Percentiles rank a stretch among this genome's conserved stretches.
These are phyloP conservation scores for Cryptococcus maquisensis DNA, from an alignment of 1,284 basidiomycete species.

Conservation along the genomic window DNA sequence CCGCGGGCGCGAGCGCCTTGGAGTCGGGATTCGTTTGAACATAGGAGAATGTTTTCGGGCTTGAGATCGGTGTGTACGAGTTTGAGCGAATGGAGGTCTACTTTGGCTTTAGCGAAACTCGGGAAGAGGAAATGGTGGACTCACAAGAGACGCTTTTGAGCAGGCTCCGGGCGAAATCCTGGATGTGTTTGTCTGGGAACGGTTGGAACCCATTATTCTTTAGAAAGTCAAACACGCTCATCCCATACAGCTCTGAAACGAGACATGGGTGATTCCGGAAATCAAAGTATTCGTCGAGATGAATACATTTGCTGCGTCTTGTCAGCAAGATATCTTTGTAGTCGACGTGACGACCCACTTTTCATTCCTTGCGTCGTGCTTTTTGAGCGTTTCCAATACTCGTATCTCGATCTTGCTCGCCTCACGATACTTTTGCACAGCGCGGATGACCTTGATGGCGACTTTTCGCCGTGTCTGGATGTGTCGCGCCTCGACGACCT, in stretches of 20 bases:
- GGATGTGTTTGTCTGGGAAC: slow-evolving; percentile 93
- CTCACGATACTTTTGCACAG: slow-evolving; percentile 95
- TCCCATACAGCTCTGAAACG: slow-evolving; percentile 91
- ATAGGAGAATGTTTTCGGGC: slow-evolving; percentile 95
- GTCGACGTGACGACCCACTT: slow-evolving; percentile 59
- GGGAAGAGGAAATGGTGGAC: slow-evolving; percentile 42
- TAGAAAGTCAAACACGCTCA: slow-evolving; percentile 98
- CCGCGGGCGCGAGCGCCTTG: slow-evolving; percentile 31
- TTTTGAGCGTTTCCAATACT: slow-evolving; percentile 85
- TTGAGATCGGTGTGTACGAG: slow-evolving; percentile 98
- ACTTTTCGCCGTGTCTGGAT: slow-evolving; percentile 68
- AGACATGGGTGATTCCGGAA: slow-evolving; percentile 97
- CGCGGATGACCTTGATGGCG: slow-evolving; percentile 97
- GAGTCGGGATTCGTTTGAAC: slow-evolving; percentile 66
- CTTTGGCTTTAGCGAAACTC: slow-evolving; percentile 32
- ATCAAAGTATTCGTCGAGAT: slow-evolving; percentile 91
- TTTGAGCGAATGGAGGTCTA: slow-evolving; percentile 86
- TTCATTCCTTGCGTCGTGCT: slow-evolving; percentile 81
- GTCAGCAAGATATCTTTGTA: neutral
- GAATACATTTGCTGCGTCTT: slow-evolving; percentile 87
- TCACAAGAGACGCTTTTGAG: slow-evolving; percentile 89
- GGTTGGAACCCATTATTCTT: slow-evolving; percentile 97
- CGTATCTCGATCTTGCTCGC: slow-evolving; percentile 98
- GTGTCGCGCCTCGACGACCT: slow-evolving; percentile 93
- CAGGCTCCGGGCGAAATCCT: slow-evolving; percentile 88